Evolutionary conservation across 495 filamentous ascomycete species (phyloP).

Genomic region (Xeromyces bisporus): DNA sequence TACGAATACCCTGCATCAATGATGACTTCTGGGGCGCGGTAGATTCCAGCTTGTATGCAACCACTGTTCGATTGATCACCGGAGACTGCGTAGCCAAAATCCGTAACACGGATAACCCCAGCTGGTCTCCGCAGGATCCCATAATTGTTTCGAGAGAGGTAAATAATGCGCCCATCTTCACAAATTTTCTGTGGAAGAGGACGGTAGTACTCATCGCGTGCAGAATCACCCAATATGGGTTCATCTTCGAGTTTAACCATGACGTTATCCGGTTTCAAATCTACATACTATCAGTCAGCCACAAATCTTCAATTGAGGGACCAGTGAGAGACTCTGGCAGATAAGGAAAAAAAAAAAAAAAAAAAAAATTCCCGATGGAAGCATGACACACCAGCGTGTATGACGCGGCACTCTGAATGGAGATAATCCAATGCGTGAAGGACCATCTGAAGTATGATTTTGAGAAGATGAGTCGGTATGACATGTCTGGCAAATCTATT

Average conservation of each 20-base stretch:
- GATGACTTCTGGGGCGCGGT: slow-evolving; percentile 28
- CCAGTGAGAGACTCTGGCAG: too few relatives aligned
- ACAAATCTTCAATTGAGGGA: too few relatives aligned
- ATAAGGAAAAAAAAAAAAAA: too few relatives aligned
- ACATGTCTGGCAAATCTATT: slow-evolving; percentile 3
- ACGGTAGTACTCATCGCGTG: slow-evolving; percentile 9
- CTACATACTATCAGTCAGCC: too few relatives aligned
- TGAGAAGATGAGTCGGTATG: slow-evolving; percentile 56
- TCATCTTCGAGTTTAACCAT: slow-evolving; percentile 8
- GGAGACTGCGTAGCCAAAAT: slow-evolving; percentile 11
- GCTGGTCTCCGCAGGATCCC: slow-evolving; percentile 3
- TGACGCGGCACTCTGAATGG: slow-evolving; percentile 72
- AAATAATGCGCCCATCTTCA: slow-evolving; percentile 6
- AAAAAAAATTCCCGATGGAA: background rate
- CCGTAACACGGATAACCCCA: slow-evolving; percentile 6
- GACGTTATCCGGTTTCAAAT: slow-evolving; percentile 8
- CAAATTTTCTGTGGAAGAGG: slow-evolving; percentile 8
- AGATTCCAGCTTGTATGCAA: slow-evolving; percentile 23
- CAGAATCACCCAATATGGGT: slow-evolving; percentile 7
- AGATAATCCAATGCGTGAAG: slow-evolving; percentile 75
- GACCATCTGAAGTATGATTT: slow-evolving; percentile 72
- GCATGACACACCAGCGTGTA: slow-evolving; percentile 58
- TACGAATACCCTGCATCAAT: slow-evolving; percentile 20
- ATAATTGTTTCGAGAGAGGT: slow-evolving; percentile 8
- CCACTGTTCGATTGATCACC: slow-evolving; percentile 12